Evolutionary conservation across 2,329 filamentous ascomycete genomes (phyloP).

Genomic region (Achaetomium macrosporum): DNA sequence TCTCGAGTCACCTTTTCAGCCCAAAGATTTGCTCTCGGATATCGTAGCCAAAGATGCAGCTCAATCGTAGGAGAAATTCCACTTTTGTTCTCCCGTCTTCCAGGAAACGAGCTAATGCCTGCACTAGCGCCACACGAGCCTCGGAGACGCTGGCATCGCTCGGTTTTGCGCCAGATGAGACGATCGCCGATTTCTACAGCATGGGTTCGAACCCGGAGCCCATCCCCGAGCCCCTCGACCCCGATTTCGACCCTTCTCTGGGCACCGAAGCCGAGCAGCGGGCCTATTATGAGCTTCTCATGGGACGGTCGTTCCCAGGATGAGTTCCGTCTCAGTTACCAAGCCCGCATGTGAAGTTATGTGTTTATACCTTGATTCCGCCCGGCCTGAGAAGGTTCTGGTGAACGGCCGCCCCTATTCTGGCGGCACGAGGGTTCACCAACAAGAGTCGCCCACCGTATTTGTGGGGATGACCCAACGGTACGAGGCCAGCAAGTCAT

Average conservation of each 20-base stretch:
- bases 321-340: not conserved
- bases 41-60: constrained; percentile 33
- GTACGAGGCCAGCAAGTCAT: too few relatives aligned
- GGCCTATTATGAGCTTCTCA: constrained; percentile 35
- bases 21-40: constrained; percentile 29
- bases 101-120: not conserved
- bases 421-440: too few relatives aligned
- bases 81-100: not conserved
- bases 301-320: constrained; percentile 27
- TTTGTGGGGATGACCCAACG: too few relatives aligned
- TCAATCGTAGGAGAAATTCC: constrained; percentile 27
- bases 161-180: constrained; percentile 34
- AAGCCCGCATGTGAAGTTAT: too few relatives aligned
- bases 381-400: too few relatives aligned
- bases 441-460: too few relatives aligned
- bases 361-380: too few relatives aligned
- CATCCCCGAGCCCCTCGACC: constrained; percentile 21
- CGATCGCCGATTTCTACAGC: constrained; percentile 33
- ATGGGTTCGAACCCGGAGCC: constrained; percentile 34
- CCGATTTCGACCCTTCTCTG: constrained; percentile 27
- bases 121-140: constrained; percentile 28
- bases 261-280: constrained; percentile 33
- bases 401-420: too few relatives aligned
- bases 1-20: constrained; percentile 4
- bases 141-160: constrained; percentile 33